Conservation (phyloP, 1,284 basidiomycete species). For the Chalciporus piperatoides region DNA sequence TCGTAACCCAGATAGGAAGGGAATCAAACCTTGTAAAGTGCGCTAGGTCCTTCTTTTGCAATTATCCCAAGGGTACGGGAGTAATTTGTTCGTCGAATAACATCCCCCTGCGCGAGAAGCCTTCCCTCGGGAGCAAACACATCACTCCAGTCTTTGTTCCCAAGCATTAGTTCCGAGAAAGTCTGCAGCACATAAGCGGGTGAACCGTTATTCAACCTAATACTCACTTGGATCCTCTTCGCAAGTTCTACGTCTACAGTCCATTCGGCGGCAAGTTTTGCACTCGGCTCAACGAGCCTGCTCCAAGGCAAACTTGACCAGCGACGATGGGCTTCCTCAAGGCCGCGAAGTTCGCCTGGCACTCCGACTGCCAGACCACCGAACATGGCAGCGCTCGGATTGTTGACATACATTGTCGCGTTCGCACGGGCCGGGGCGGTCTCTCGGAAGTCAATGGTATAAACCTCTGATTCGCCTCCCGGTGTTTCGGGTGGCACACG, state of each 20-base stretch:
- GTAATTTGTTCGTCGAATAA: conserved; percentile 64
- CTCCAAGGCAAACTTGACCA: conserved; percentile 82
- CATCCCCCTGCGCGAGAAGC: conserved; percentile 72
- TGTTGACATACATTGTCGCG: conserved; percentile 67
- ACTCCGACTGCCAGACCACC: conserved; percentile 84
- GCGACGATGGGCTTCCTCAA: conserved; percentile 74
- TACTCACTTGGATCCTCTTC: conserved; percentile 62
- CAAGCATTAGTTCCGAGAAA: conserved; percentile 63
- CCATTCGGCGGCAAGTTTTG: conserved; percentile 75
- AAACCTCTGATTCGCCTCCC: conserved; percentile 54
- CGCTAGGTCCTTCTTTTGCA: conserved; percentile 65
- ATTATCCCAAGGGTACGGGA: conserved; percentile 65
- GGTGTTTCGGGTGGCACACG: conserved; percentile 59
- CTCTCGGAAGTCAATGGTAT: conserved; percentile 86
- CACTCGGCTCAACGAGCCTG: conserved; percentile 71
- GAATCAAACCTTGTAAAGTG: conserved; percentile 64
- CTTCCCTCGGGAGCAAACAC: conserved; percentile 79
- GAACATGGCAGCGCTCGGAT: conserved; percentile 50
- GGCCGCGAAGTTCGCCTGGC: conserved; percentile 83
- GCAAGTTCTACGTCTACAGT: conserved; percentile 72
- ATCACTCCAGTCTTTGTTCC: conserved; percentile 72
- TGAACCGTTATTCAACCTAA: conserved; percentile 3
- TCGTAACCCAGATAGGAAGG: conserved; percentile 17
- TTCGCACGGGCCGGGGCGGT: conserved; percentile 73
- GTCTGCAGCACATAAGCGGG: conserved; percentile 34